Conservation (phyloP, 495 filamentous ascomycete genomes). For the Oidiodendron maius region DNA sequence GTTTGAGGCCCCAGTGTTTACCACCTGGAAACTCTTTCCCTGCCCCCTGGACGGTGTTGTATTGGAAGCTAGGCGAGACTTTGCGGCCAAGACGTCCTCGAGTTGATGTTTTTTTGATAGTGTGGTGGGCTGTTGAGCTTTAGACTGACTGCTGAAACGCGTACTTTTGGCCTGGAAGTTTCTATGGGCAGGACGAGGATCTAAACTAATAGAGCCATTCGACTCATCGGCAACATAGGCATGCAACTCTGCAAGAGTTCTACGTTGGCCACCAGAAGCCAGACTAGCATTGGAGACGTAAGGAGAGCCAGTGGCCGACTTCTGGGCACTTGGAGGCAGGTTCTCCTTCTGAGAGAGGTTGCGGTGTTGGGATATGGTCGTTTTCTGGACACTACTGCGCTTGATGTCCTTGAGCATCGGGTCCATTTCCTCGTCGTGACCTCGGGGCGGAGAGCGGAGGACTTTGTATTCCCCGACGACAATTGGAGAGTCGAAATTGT, state of each 20-base stretch:
- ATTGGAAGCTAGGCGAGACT: background rate
- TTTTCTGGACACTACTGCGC: constrained; percentile 1
- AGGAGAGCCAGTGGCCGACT: constrained; percentile 2
- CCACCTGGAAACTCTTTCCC: background rate
- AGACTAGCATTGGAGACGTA: constrained; percentile 18
- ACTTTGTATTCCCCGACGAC: constrained; percentile 2
- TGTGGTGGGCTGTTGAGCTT: constrained; percentile 4
- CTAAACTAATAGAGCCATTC: constrained; percentile 21
- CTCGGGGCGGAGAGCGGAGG: background rate
- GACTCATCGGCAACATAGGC: constrained; percentile 28
- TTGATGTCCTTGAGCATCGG: constrained; percentile 4
- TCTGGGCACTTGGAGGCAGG: constrained; percentile 3
- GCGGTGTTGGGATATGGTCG: background rate
- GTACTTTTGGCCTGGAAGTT: constrained; percentile 24
- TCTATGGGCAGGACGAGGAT: constrained; percentile 25
- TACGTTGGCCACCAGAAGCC: constrained; percentile 13
- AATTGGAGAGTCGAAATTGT: constrained; percentile 8
- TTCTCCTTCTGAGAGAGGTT: constrained; percentile 3
- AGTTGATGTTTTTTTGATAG: constrained; percentile 1
- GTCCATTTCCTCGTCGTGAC: background rate
- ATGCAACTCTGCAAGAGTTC: constrained; percentile 27
- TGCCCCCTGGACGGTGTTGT: background rate
- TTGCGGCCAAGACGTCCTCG: background rate
- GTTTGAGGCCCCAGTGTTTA: background rate
- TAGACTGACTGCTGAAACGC: constrained; percentile 5